Conservation (phyloP, 2,329 filamentous ascomycete genomes). For the Colletotrichum sansevieriae region DNA sequence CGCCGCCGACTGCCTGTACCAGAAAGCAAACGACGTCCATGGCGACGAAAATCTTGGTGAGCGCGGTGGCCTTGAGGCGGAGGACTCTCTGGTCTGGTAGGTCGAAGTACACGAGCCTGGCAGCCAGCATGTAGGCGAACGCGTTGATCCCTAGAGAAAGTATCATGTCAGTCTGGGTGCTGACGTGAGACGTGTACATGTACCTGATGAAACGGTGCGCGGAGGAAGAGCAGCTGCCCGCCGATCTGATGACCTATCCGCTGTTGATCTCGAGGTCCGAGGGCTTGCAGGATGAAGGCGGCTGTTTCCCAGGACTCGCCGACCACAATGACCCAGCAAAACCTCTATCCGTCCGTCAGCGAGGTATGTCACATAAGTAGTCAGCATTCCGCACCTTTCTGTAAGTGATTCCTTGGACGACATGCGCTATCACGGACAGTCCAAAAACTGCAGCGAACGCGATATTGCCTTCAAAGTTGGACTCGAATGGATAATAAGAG, state of each 20-base stretch:
- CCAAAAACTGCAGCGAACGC: constrained; percentile 51
- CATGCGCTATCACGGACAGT: constrained; percentile 46
- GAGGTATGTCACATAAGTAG: not conserved
- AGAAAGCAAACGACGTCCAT: constrained; percentile 63
- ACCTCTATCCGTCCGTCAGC: constrained; percentile 41
- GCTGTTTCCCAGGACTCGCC: constrained; percentile 54
- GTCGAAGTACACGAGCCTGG: constrained; percentile 54
- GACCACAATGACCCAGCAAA: constrained; percentile 57
- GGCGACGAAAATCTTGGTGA: constrained; percentile 62
- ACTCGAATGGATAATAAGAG: constrained; percentile 50
- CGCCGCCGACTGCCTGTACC: constrained; percentile 57
- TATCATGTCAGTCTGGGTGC: not conserved
- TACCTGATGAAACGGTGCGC: constrained; percentile 50
- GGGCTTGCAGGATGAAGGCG: constrained; percentile 53
- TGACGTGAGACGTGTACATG: not conserved
- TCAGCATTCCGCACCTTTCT: constrained; percentile 46
- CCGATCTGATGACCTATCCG: constrained; percentile 48
- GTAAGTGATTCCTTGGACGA: constrained; percentile 48
- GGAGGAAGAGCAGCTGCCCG: constrained; percentile 54
- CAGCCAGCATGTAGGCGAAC: constrained; percentile 60
- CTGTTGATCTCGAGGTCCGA: constrained; percentile 56
- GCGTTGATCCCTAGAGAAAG: constrained; percentile 54
- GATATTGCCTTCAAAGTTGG: constrained; percentile 51
- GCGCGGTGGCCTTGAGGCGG: constrained; percentile 51
- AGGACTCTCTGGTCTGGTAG: constrained; percentile 54